These are phyloP conservation scores for Fusarium sp. DNA, from an alignment of 2,329 filamentous ascomycete species.

Conservation along the genomic window DNA sequence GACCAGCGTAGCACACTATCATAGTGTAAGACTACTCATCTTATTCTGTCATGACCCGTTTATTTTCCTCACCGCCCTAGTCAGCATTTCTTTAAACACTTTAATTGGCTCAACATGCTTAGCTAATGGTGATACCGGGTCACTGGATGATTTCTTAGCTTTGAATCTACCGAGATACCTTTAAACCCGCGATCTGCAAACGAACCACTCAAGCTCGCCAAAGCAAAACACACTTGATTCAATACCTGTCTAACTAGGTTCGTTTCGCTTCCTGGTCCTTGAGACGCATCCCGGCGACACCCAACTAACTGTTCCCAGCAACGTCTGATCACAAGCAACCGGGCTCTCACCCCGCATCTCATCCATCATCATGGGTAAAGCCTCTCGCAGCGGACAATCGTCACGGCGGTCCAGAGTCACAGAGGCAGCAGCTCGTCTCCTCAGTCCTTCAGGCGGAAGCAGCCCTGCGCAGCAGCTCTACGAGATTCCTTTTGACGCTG, in stretches of 20 bases:
- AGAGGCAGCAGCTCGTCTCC: slow-evolving; percentile 6
- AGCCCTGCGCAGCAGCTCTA: slow-evolving; percentile 22
- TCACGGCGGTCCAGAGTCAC: slow-evolving; percentile 4
- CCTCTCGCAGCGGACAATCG: neutral
- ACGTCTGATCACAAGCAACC: neutral
- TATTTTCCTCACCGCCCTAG: slow-evolving; percentile 30
- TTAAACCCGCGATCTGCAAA: slow-evolving; percentile 34
- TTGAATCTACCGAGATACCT: slow-evolving; percentile 34
- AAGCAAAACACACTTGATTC: slow-evolving; percentile 15
- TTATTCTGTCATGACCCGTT: slow-evolving; percentile 15
- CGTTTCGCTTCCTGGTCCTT: neutral
- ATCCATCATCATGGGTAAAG: slow-evolving; percentile 27
- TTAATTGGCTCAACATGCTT: slow-evolving; percentile 25
- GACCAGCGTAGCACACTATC: neutral
- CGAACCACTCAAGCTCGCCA: slow-evolving; percentile 26
- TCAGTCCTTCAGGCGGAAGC: slow-evolving; percentile 9
- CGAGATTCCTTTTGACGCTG: slow-evolving; percentile 29
- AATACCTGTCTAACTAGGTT: slow-evolving; percentile 17
- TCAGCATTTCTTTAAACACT: neutral
- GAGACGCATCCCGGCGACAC: neutral
- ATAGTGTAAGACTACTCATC: fast-evolving
- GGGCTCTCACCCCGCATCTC: slow-evolving; percentile 15
- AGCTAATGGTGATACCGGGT: slow-evolving; percentile 30
- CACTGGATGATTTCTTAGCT: slow-evolving; percentile 29
- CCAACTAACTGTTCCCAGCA: neutral